Conservation (phyloP, 169 alveolate genomes). For the Plasmodium inui region DNA sequence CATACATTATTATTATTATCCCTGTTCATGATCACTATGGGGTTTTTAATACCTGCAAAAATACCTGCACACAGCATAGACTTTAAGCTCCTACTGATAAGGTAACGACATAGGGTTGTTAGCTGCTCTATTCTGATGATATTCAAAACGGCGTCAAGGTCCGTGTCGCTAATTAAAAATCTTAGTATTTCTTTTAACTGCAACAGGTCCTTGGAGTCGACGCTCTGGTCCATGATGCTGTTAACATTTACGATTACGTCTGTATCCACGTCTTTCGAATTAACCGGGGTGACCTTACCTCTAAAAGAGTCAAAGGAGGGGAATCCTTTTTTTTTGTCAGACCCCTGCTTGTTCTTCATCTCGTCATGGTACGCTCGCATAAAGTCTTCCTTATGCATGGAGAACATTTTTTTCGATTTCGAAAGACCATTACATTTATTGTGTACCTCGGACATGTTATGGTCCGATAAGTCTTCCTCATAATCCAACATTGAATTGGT, state of each 20-base stretch:
- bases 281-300: slow-evolving; percentile 1
- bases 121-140: slow-evolving; percentile 80
- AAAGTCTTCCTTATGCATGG: slow-evolving; percentile 24
- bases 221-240: slow-evolving; percentile 44
- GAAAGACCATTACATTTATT: slow-evolving; percentile 4
- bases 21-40: slow-evolving; percentile 45
- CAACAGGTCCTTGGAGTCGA: slow-evolving; percentile 30
- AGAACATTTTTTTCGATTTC: slow-evolving; percentile 23
- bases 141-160: slow-evolving; percentile 71
- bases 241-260: not conserved
- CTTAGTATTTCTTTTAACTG: slow-evolving; percentile 70
- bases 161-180: slow-evolving; percentile 75
- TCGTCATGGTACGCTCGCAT: slow-evolving; percentile 15
- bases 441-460: slow-evolving; percentile 28
- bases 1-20: slow-evolving; percentile 8
- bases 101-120: slow-evolving; percentile 74
- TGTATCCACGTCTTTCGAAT: slow-evolving; percentile 3
- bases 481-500: slow-evolving; percentile 45
- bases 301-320: slow-evolving; percentile 29
- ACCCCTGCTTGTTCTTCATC: slow-evolving; percentile 4
- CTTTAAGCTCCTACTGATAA: slow-evolving; percentile 78
- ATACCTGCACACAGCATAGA: slow-evolving; percentile 82
- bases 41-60: slow-evolving; percentile 76
- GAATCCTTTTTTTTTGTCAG: slow-evolving; percentile 13
- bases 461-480: slow-evolving; percentile 34